These are phyloP conservation scores for Suillus occidentalis DNA, from an alignment of 768 basidiomycete species.

Conservation along the genomic window DNA sequence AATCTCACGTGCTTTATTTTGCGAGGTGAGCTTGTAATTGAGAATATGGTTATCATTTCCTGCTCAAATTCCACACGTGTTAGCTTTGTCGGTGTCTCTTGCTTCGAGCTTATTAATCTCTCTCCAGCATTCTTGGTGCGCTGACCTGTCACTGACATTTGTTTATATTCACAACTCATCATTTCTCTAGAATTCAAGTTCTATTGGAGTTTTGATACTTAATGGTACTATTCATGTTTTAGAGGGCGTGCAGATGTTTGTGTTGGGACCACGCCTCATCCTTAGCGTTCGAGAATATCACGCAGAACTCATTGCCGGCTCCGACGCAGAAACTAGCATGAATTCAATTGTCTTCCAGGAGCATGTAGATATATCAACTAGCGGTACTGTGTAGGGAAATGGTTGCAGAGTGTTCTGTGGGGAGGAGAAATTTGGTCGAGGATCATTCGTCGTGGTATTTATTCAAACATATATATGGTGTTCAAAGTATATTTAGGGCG, in stretches of 20 bases:
- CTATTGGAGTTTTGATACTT: too few relatives aligned
- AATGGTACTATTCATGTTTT: not conserved
- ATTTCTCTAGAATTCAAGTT: not conserved
- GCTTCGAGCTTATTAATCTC: not conserved
- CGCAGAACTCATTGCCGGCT: not conserved
- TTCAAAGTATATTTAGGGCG: too few relatives aligned
- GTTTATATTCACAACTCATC: not conserved
- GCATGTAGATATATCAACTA: not conserved
- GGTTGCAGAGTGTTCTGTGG: not conserved
- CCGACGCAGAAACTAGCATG: not conserved
- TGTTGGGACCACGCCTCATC: not conserved
- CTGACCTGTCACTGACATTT: not conserved
- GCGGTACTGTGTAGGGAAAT: not conserved
- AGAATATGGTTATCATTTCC: not conserved
- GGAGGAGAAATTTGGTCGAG: too few relatives aligned
- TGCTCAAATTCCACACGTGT: not conserved
- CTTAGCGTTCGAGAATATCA: not conserved
- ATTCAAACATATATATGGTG: too few relatives aligned
- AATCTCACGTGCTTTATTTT: not conserved
- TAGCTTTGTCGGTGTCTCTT: not conserved
- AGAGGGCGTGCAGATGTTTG: not conserved
- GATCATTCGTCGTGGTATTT: too few relatives aligned
- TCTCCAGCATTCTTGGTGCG: rapidly evolving
- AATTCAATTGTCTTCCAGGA: not conserved
- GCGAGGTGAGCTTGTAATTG: not conserved